Evolutionary conservation across 208 protist species (phyloP).

Genomic region (Zelonia costaricensis): DNA sequence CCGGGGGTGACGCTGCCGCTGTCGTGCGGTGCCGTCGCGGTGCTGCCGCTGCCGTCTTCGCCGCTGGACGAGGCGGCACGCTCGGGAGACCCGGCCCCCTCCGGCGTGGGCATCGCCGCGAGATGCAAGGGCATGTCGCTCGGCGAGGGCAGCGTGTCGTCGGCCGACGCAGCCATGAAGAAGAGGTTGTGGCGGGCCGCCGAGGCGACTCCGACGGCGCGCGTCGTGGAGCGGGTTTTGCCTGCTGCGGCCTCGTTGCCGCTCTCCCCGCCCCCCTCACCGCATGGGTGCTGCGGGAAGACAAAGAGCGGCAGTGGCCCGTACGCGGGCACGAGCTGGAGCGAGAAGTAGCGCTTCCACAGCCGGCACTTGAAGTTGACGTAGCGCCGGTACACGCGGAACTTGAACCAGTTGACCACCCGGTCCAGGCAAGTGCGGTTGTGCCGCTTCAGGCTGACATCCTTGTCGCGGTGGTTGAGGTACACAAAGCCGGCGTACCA

Average conservation of each 20-base stretch:
- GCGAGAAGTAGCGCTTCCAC: conserved; percentile 36
- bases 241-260: not conserved
- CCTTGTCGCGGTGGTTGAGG: conserved; percentile 28
- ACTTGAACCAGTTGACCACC: conserved; percentile 36
- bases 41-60: too few relatives aligned
- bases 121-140: too few relatives aligned
- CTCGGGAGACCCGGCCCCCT: too few relatives aligned
- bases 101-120: too few relatives aligned
- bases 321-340: conserved; percentile 38
- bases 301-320: conserved; percentile 39
- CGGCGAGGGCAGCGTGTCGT: not conserved
- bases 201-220: not conserved
- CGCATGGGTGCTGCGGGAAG: conserved; percentile 17
- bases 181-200: conserved; percentile 6
- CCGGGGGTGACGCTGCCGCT: too few relatives aligned
- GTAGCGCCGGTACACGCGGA: conserved; percentile 18
- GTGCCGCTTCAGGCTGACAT: conserved; percentile 30
- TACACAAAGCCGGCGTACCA: conserved; percentile 30
- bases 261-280: not conserved
- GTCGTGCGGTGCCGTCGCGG: too few relatives aligned
- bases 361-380: conserved; percentile 24
- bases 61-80: too few relatives aligned
- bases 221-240: not conserved
- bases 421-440: conserved; percentile 21
- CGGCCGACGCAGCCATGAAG: not conserved